Evolutionary conservation across 306 rosid species (phyloP), one percentile per base, ranked within the genome.

Genomic region (Parietaria judaica): DNA sequence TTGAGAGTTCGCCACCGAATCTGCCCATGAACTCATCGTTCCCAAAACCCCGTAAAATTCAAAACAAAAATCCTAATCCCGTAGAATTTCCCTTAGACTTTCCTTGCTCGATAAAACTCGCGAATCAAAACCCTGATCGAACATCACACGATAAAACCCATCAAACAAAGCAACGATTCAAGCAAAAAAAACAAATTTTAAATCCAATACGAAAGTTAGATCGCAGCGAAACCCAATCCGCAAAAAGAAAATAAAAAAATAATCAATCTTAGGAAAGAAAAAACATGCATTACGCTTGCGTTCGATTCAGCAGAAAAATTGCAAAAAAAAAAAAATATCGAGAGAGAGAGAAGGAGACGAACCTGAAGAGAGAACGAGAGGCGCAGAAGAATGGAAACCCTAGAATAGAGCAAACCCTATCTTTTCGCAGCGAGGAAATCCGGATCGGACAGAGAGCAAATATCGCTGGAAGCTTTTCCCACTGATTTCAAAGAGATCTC

Each of bases 11-110:
- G 85, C 84, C 43, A 71, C 95, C 66, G 90, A 79, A 73, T 84
- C 86, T 36, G 78, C 88, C 95, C 88, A 87, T 51, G 95, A 79
- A 69, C 74, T 79, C 88, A 79, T 79, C 54, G 57, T 69, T 74
- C 78, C 80, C 35, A 56, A 23, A 23, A 67, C 61, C 58, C 9
- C 56, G 45, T 53, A 17, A 47, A 50, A 31, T 43, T 31, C 6
- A 13, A n/a, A 67, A 34, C 14, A 49, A 62, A 65, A 34, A 56
- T 17, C 64, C 81, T 64, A 64, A 11, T 54, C 44, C 58, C 45
- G 55, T 62, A 51, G 63, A 66, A 55, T 63, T 70, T 58, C 60
- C 68, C 82, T 65, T 60, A 58, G 8, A 54, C 44, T 17, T 53
- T 58, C 43, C 37, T 69, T 70, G 31, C 59, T 65, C 23, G 1